Percentiles rank a stretch among this genome's conserved stretches.
Conservation (phyloP, 495 filamentous ascomycete genomes). For the Podospora anserina region DNA sequence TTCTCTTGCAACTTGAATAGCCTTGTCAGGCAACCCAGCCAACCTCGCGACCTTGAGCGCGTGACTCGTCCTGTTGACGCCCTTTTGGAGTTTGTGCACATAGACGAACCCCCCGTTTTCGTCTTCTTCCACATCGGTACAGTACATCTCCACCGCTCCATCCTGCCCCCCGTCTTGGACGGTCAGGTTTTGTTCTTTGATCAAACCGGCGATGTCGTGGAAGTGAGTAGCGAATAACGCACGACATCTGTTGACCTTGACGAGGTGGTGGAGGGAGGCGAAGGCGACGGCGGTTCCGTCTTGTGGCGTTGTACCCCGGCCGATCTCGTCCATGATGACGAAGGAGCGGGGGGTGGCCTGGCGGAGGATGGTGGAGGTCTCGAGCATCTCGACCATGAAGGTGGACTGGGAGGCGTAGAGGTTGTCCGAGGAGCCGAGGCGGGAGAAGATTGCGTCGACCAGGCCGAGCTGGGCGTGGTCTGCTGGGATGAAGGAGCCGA, state of each 20-base stretch:
- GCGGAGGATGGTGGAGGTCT: slow-evolving; percentile 67
- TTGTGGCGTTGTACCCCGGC: slow-evolving; percentile 85
- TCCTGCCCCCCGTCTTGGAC: slow-evolving; percentile 39
- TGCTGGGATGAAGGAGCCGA: slow-evolving; percentile 88
- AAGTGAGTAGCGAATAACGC: slow-evolving; percentile 95
- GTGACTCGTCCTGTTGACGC: slow-evolving; percentile 83
- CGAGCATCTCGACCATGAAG: slow-evolving; percentile 89
- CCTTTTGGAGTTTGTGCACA: slow-evolving; percentile 73
- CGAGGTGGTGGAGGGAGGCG: slow-evolving; percentile 79
- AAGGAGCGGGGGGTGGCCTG: slow-evolving; percentile 68
- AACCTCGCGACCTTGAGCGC: slow-evolving; percentile 88
- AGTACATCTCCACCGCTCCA: slow-evolving; percentile 73
- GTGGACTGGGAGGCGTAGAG: slow-evolving; percentile 89
- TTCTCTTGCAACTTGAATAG: slow-evolving; percentile 54
- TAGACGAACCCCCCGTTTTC: slow-evolving; percentile 71
- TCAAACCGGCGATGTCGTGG: slow-evolving; percentile 76
- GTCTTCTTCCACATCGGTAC: slow-evolving; percentile 80
- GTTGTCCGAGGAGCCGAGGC: slow-evolving; percentile 90
- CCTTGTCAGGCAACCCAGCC: slow-evolving; percentile 67
- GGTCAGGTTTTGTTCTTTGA: slow-evolving; percentile 31
- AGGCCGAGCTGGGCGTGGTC: slow-evolving; percentile 78
- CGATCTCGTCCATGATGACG: slow-evolving; percentile 99
- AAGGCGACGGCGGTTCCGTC: slow-evolving; percentile 89
- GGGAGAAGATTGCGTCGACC: slow-evolving; percentile 88
- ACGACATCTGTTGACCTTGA: slow-evolving; percentile 69